Evolutionary conservation across 495 filamentous ascomycete species (phyloP).

Genomic region (Neurospora sp.): DNA sequence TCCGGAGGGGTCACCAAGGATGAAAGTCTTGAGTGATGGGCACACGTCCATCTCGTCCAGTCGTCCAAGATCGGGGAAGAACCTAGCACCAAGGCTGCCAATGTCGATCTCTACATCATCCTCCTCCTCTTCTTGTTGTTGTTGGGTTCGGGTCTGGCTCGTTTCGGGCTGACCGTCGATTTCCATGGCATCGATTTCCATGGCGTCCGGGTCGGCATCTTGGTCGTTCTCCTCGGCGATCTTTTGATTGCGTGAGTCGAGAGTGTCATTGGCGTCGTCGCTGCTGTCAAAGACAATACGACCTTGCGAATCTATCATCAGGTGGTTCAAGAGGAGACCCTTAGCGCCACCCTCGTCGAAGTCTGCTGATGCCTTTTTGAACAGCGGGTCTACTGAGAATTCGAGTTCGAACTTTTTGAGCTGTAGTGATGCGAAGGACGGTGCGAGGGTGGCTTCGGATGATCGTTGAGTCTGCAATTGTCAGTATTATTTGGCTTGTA

Average conservation of each 20-base stretch:
- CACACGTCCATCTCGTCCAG: constrained; percentile 88
- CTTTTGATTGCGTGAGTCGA: constrained; percentile 28
- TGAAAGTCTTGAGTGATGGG: constrained; percentile 85
- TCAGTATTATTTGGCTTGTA: not conserved
- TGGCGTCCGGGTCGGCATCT: constrained; percentile 27
- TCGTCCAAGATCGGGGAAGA: constrained; percentile 73
- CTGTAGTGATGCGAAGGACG: constrained; percentile 77
- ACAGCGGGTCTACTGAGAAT: constrained; percentile 91
- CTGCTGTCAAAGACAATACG: constrained; percentile 97
- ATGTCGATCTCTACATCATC: constrained; percentile 67
- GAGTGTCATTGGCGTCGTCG: constrained; percentile 68
- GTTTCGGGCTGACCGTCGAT: constrained; percentile 21
- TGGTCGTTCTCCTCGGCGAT: constrained; percentile 41
- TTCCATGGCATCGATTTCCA: constrained; percentile 5
- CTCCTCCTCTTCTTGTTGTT: constrained; percentile 24
- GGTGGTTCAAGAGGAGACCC: constrained; percentile 86
- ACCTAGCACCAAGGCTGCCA: constrained; percentile 56
- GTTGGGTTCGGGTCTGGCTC: constrained; percentile 15
- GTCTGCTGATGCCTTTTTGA: constrained; percentile 96
- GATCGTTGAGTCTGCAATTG: constrained; percentile 48
- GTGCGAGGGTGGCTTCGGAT: constrained; percentile 84
- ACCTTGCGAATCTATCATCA: constrained; percentile 83
- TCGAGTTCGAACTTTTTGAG: constrained; percentile 97
- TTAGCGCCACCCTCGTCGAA: constrained; percentile 98
- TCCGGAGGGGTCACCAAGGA: constrained; percentile 76